Conservation (phyloP, 2,329 filamentous ascomycete genomes). For the Thelonectria olida region DNA sequence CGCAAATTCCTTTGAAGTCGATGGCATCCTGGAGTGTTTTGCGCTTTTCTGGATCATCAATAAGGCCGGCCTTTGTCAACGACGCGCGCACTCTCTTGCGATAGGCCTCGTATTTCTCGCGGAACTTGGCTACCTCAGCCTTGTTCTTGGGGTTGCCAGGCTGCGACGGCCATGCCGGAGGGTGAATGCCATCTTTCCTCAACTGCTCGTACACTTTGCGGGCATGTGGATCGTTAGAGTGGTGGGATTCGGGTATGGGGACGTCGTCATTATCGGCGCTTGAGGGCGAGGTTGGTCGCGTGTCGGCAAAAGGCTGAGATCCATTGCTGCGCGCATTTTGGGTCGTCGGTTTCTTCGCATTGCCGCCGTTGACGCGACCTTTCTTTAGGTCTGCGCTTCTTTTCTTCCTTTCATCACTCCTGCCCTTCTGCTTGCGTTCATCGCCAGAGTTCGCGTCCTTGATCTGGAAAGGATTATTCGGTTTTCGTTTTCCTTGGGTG, state of each 20-base stretch:
- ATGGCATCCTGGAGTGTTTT: conserved; percentile 71
- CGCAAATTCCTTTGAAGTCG: conserved; percentile 73
- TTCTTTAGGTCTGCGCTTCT: conserved; percentile 32
- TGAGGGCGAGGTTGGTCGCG: conserved; percentile 40
- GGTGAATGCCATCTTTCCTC: conserved; percentile 61
- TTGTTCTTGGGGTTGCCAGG: conserved; percentile 63
- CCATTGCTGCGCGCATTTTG: conserved; percentile 32
- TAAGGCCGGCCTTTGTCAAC: conserved; percentile 66
- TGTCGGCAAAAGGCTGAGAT: conserved; percentile 27
- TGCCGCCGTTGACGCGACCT: conserved; percentile 18
- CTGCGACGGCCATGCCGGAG: conserved; percentile 65
- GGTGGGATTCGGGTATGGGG: conserved; percentile 28
- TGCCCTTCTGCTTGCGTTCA: conserved; percentile 33
- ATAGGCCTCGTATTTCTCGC: conserved; percentile 66
- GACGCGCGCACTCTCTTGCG: conserved; percentile 65
- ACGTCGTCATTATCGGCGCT: conserved; percentile 32
- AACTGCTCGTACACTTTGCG: conserved; percentile 62
- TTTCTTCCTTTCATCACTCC: conserved; percentile 39
- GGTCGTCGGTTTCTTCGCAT: conserved; percentile 23
- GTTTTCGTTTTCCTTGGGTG: conserved; percentile 37
- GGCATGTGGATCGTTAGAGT: conserved; percentile 53
- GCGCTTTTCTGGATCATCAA: conserved; percentile 72
- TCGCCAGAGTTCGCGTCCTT: conserved; percentile 40
- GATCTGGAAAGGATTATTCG: conserved; percentile 40
- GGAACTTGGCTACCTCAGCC: conserved; percentile 61